Conservation (phyloP, 768 basidiomycete species). For the Artomyces pyxidatus region DNA sequence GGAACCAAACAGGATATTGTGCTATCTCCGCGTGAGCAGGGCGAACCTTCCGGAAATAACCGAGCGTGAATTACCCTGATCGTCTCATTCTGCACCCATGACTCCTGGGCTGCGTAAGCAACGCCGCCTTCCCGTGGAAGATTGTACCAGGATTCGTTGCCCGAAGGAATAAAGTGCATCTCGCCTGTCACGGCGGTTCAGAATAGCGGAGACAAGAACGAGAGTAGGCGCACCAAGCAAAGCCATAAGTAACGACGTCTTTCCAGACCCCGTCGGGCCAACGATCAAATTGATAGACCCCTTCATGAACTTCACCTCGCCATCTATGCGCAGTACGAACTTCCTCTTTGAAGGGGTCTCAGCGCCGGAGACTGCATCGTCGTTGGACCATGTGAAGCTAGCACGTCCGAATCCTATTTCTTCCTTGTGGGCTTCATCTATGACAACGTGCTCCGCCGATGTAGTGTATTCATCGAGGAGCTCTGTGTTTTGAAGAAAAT, state of each 20-base stretch:
- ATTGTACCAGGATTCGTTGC: constrained; percentile 54
- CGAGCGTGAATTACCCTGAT: constrained; percentile 43
- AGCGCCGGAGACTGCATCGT: constrained; percentile 18
- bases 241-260: constrained; percentile 61
- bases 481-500: constrained; percentile 32
- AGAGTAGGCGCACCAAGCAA: constrained; percentile 35
- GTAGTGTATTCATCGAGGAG: constrained; percentile 24
- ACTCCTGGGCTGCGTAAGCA: constrained; percentile 77
- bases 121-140: constrained; percentile 64
- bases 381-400: constrained; percentile 45
- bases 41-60: neutral
- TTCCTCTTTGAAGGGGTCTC: no score
- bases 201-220: no score
- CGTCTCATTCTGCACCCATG: constrained; percentile 79
- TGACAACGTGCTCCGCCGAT: constrained; percentile 4
- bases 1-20: constrained; percentile 47
- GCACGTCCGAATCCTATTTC: constrained; percentile 52
- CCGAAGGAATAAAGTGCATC: constrained; percentile 52
- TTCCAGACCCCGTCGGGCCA: constrained; percentile 51
- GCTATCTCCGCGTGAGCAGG: constrained; percentile 16
- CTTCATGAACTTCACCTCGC: constrained; percentile 44
- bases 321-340: constrained; percentile 43
- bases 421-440: constrained; percentile 11
- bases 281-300: constrained; percentile 49
- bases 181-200: no score